Base-by-base conservation (phyloP, 106 monocot species). In the Triglochin maritima region DNA sequence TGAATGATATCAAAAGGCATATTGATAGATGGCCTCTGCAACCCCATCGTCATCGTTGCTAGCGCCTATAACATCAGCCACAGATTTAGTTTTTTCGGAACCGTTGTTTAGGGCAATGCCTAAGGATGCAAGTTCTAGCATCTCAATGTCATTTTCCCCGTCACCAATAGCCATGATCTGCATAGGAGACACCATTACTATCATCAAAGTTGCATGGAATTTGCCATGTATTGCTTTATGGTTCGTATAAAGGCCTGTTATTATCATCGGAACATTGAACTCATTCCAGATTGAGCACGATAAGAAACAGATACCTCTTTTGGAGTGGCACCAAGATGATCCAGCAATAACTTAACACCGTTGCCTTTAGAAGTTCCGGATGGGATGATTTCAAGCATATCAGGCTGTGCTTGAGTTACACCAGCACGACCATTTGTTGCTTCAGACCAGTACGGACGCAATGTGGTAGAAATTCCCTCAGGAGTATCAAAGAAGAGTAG, bases 121-220 rank as follows among this genome's bases (percentile, higher is more conserved):
- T 6, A 91, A 75, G 9, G 87, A 85, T 65, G 86, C 96, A 67
- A 90, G 60, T 67, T 96, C 72, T 13, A 96, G 80, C 96, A 96
- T 90, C 84, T 91, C 96, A 2, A 88, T 67, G 45, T 96, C 96
- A 64, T 91, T 96, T 75, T 96, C 90, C 1, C 96, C 96, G 73
- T 86, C 87, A 9, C 90, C 90, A 65, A 96, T 84, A 59, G 96
- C 96, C 90, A 96, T 91, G 63, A 91, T 69, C 87, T 89, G 74
- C 12, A 10, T 10, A 50, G 13, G 50, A 50, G 49, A 17, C 12
- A 60, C 1, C 16, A 3, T 49, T 0, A 48, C 14, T 15, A 46
- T 17, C 7, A 44, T 42, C 63, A 6, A 11, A 63, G n/a, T 29
- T 29, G 29, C 29, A 29, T 29, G 29, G 29, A 29, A 29, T 29